Conservation (phyloP, 139 green algal species). For the Zygnema circumcarinatum region DNA sequence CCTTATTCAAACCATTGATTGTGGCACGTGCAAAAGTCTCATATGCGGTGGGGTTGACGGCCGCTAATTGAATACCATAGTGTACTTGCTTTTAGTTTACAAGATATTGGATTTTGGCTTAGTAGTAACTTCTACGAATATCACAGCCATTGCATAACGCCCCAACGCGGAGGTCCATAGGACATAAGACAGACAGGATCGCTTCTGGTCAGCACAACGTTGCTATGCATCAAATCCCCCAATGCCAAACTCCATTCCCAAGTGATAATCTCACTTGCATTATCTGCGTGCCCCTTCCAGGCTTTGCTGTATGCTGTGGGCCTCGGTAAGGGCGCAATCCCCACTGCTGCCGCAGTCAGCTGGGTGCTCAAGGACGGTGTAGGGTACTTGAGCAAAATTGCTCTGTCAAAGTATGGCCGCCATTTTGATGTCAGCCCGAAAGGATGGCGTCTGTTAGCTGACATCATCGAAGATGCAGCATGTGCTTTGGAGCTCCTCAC, state of each 20-base stretch:
- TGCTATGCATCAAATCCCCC: background rate
- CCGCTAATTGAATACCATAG: no score
- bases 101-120: no score
- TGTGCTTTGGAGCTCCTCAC: constrained; percentile 51
- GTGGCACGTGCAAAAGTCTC: no score
- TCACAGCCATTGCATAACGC: no score
- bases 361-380: constrained; percentile 66
- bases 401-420: constrained; percentile 52
- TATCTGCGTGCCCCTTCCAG: background rate
- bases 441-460: constrained; percentile 31
- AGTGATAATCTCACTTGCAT: background rate
- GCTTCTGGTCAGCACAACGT: no score
- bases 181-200: no score
- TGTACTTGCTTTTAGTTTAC: no score
- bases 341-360: constrained; percentile 58
- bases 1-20: no score
- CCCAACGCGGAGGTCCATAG: no score
- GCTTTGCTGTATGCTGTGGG: constrained; percentile 62
- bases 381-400: constrained; percentile 62
- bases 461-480: constrained; percentile 38
- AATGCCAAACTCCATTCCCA: background rate
- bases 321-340: constrained; percentile 60
- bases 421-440: constrained; percentile 61
- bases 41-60: no score
- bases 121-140: no score